Evolutionary conservation across 305 asterid genomes (phyloP), one percentile per base, ranked within the genome.

Genomic region (Rubia tinctorum): DNA sequence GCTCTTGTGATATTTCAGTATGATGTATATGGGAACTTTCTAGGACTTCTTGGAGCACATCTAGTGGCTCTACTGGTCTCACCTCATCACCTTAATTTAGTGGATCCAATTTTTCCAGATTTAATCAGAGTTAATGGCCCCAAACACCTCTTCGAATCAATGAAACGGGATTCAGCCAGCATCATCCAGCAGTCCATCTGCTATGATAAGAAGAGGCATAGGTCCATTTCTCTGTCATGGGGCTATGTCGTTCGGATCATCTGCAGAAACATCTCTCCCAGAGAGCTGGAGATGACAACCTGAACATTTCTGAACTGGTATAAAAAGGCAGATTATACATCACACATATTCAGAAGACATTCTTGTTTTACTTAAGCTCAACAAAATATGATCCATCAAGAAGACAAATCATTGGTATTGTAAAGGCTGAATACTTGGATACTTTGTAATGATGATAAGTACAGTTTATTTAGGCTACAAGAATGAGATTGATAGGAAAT

Each of bases 251-350:
- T 95, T 45, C 97, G 92, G 76, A 79, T 95, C 69, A 73, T 88
- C 51, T 74, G 97, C 56, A 97, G 98, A 7, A 76, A 82, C 63
- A 66, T 95, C 47, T 87, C 98, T 22, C 99, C 97, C 0, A 76
- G 98, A 73, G 99, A 95, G 78, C 87, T 92, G 2, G 98, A 92
- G 80, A 90, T 81, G 88, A 98, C 98, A 4, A 80, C 96, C 1
- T 62, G 98, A 51, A 90, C 98, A 13, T 95, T 92, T 72, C 88
- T 90, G 27, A 95, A 92, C 74, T 92, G 98, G 99, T 92, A 90
- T 51, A 82, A 34, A 66, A 77, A 92, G 53, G 96, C 96, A 0
- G 99, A 95, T 78, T 90, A 87, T 80, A 92, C 91, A 3, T 97
- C 96, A 0, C 92, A 92, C 60, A 90, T 97, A 49, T 95, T 95